Base-by-base conservation (phyloP, 306 rosid genomes). In the Myrica gale region DNA sequence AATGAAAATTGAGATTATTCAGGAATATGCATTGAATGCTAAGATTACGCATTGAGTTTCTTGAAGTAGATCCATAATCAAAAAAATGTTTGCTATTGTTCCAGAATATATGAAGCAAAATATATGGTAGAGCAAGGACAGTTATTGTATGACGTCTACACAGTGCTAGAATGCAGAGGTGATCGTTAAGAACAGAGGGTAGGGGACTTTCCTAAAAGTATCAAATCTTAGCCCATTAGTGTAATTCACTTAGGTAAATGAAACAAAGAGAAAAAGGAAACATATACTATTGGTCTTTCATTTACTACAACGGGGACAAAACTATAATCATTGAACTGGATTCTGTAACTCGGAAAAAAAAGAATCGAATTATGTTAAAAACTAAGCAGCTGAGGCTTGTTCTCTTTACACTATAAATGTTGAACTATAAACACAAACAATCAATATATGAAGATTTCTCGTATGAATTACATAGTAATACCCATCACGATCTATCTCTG, bases 401-500 rank as follows among this genome's bases (percentile, higher is more conserved):
- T 39, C 48, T 7, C 23, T 65, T 41, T 47, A 41, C 17, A 16
- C 39, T 4, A 15, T 9, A 41, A 65, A 17, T 41, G 48, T 9
- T 32, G 63, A 72, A 65, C 32, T 20, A 46, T 10, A 32, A 54
- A 19, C 19, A 66, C 37, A 71, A 10, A 42, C 19, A 23, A 48
- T 9, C 68, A 12, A 17, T 68, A n/a, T 11, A 21, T 12, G 42
- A 58, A 23, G 66, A 47, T 63, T 39, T 39, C 9, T 16, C 39
- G n/a, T 9, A 63, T 23, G 50, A 15, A 43, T 47, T 32, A 32
- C 37, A 60, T 63, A 71, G 6, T 4, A 12, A 10, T 42, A 43
- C 53, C 77, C 46, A 26, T 42, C 47, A 21, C 26, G 65, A 67
- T 37, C 56, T 57, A 81, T 52, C 41, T 56, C n/a, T 17, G 6